These are phyloP conservation scores for Ilyonectria destructans DNA, from an alignment of 2,329 filamentous ascomycete genomes.

Conservation along the genomic window DNA sequence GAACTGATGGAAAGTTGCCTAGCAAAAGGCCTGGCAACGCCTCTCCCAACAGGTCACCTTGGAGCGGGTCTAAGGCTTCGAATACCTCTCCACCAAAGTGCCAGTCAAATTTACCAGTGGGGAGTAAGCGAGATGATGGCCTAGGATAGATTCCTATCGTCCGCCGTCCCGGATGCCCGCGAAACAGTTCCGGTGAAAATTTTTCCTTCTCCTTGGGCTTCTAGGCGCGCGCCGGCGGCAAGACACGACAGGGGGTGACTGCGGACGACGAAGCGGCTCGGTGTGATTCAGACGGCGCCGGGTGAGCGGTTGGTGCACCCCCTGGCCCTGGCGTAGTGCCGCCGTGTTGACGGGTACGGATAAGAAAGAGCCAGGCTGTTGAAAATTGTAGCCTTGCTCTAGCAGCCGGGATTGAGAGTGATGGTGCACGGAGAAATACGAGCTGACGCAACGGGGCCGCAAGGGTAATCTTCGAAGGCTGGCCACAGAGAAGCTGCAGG, in stretches of 20 bases:
- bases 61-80: conserved; percentile 34
- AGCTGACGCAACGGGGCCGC: conserved; percentile 45
- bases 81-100: conserved; percentile 43
- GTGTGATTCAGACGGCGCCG: conserved; percentile 49
- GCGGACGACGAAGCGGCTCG: conserved; percentile 42
- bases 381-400: conserved; percentile 20
- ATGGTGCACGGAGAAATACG: conserved; percentile 44
- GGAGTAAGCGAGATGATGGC: conserved; percentile 56
- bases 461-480: conserved; percentile 34
- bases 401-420: conserved; percentile 10
- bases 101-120: conserved; percentile 55
- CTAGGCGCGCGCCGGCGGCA: conserved; percentile 51
- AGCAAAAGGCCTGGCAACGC: conserved; percentile 29
- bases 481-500: conserved; percentile 25
- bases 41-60: conserved; percentile 39
- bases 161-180: conserved; percentile 48
- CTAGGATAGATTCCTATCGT: conserved; percentile 49
- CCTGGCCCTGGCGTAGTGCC: conserved; percentile 33
- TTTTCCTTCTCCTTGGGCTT: conserved; percentile 51
- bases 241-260: conserved; percentile 43
- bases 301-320: conserved; percentile 45
- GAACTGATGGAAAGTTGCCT: conserved; percentile 28
- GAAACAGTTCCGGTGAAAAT: conserved; percentile 50
- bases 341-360: conserved; percentile 21
- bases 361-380: conserved; percentile 22